A percentile compares a stretch with the other conserved stretches of the same genome.
Conservation (phyloP, 352 stramenopile genomes). For the Pythium aristosporum region DNA sequence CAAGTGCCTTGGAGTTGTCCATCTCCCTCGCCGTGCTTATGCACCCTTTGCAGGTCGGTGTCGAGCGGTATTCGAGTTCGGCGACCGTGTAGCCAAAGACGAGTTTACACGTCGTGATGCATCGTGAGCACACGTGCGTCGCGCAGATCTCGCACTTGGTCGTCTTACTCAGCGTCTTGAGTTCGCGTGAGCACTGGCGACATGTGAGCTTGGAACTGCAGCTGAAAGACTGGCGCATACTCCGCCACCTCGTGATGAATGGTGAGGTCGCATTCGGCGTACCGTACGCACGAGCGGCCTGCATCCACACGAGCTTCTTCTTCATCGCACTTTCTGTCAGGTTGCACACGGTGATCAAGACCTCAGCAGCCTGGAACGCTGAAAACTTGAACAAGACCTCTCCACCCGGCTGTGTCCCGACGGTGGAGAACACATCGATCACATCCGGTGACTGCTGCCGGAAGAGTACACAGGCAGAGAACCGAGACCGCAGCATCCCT, state of each 20-base stretch:
- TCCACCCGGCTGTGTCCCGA: conserved; percentile 39
- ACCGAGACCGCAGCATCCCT: conserved; percentile 44
- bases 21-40: no score
- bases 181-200: conserved; percentile 1
- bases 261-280: conserved; percentile 1
- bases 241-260: not conserved
- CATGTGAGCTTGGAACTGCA: not conserved
- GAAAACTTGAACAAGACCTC: conserved; percentile 22
- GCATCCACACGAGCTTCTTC: conserved; percentile 31
- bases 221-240: conserved; percentile 1
- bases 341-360: conserved; percentile 27
- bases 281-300: conserved; percentile 7
- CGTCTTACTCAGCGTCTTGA: not conserved
- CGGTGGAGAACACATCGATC: conserved; percentile 50
- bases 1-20: not conserved
- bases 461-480: conserved; percentile 52
- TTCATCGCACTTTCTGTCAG: conserved; percentile 25
- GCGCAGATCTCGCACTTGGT: conserved; percentile 9
- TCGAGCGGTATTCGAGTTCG: not conserved
- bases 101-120: conserved; percentile 11
- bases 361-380: conserved; percentile 22
- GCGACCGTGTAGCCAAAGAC: conserved; percentile 2
- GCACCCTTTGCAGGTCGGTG: conserved; percentile 9
- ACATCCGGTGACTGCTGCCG: conserved; percentile 27
- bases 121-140: conserved; percentile 2